Conservation (phyloP, 2,329 filamentous ascomycete genomes). For the Penicillium glabrum region DNA sequence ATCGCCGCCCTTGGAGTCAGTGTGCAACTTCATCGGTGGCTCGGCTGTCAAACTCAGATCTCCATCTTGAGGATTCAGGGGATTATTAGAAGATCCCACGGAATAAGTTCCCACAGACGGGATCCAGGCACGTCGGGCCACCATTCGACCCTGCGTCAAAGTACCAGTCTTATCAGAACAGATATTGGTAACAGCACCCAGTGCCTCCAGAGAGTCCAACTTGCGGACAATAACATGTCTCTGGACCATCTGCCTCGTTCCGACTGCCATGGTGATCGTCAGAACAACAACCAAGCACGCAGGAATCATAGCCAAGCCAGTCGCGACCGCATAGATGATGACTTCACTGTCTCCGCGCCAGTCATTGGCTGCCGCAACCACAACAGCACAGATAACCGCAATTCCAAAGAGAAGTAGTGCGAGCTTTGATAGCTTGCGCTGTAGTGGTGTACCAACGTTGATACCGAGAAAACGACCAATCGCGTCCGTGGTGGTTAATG, state of each 20-base stretch:
- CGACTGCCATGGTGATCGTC: constrained; percentile 67
- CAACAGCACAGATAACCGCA: constrained; percentile 67
- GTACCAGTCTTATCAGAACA: constrained; percentile 62
- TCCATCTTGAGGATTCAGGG: constrained; percentile 58
- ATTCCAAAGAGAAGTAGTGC: constrained; percentile 66
- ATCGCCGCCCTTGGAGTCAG: constrained; percentile 19
- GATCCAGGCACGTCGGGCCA: constrained; percentile 61
- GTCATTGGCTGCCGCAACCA: constrained; percentile 65
- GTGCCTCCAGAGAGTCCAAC: constrained; percentile 57
- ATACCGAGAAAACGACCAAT: constrained; percentile 66
- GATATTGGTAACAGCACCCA: constrained; percentile 62
- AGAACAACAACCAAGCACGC: constrained; percentile 64
- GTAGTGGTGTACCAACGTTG: constrained; percentile 68
- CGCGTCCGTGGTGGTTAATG: constrained; percentile 57
- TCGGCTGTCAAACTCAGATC: constrained; percentile 43
- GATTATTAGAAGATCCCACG: constrained; percentile 56
- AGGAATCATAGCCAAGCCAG: constrained; percentile 62
- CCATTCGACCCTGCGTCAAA: constrained; percentile 64
- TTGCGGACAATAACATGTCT: constrained; percentile 60
- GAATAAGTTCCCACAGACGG: constrained; percentile 59
- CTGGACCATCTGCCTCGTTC: constrained; percentile 59
- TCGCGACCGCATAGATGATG: constrained; percentile 64
- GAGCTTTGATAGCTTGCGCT: constrained; percentile 67
- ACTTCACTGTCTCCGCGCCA: constrained; percentile 58
- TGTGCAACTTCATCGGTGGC: constrained; percentile 31